Base-by-base conservation (phyloP, 2,329 filamentous ascomycete species). In the Aspergillus melleus region DNA sequence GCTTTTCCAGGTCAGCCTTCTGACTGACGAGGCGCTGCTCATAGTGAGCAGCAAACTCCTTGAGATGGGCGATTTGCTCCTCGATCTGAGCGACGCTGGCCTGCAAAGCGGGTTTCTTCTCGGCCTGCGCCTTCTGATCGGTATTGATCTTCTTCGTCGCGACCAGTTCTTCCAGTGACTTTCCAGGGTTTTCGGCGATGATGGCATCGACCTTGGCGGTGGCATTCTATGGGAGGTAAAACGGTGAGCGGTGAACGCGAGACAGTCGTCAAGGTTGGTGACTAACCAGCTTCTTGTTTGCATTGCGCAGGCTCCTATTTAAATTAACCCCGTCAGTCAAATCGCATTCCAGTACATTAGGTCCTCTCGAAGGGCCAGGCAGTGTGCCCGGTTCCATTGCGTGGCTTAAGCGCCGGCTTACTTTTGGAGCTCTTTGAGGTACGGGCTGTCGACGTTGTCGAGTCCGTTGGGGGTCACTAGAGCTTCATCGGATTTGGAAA, bases 251-350 rank as follows among this genome's bases (percentile, higher is more conserved):
- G 32, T 52, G 24, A 52, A 22, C 60, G 59, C 60, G 32, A 51
- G 29, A 30, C 57, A 58, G 19, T 19, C 14, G 49, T 9, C 29
- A 32, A 39, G 22, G 30, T 52, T 49, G 16, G 46, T 47, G 39
- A 81, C 90, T 80, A 79, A 96, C 91, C 71, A 98, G 88, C 81
- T 97, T 97, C 86, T 97, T 98, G 82, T 88, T 90, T 72, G 95
- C 81, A 77, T 95, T 96, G 73, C 94, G 92, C 70, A 97, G 90
- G 77, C 87, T 92, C 84, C 92, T 96, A 61, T 49, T 42, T 64
- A 3, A 24, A 16, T 4, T 2, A 26, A 32, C 10, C 6, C 10
- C n/a, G 53, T 55, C 14, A 55, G 49, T 49, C 20, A 22, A 22
- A 49, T 22, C 16, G 16, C 36, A 8, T n/a, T 16, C 36, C 5